Percentiles rank a stretch among this genome's conserved stretches.
phyloP scores from a whole-genome alignment of 192 early-diverging fungal genomes.

The Lunasporangiospora selenospora region DNA sequence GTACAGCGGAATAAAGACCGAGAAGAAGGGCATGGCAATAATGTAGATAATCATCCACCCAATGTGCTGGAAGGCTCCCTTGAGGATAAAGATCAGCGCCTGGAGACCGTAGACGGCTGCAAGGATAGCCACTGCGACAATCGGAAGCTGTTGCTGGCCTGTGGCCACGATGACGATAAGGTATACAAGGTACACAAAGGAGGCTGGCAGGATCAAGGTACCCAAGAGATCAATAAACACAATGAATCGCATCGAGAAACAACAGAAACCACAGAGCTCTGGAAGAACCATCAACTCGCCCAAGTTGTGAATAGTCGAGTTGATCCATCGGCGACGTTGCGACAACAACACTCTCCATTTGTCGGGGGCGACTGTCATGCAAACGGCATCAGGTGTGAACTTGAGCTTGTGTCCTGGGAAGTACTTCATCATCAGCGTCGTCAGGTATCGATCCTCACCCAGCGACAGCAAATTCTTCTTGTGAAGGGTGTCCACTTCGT shows the following conservation, averaged over 20 bases:
- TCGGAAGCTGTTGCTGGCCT: slow-evolving; percentile 68
- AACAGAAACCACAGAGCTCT: slow-evolving; percentile 87
- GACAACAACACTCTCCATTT: slow-evolving; percentile 91
- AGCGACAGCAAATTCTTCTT: slow-evolving; percentile 96
- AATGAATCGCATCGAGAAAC: slow-evolving; percentile 94
- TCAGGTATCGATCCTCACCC: slow-evolving; percentile 97
- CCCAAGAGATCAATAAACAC: slow-evolving; percentile 93
- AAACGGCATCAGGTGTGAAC: slow-evolving; percentile 92
- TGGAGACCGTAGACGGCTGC: slow-evolving; percentile 89
- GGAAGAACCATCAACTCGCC: slow-evolving; percentile 77
- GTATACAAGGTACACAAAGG: slow-evolving; percentile 86
- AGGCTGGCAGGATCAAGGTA: slow-evolving; percentile 89
- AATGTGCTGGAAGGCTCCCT: slow-evolving; percentile 82
- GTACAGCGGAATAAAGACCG: slow-evolving; percentile 75
- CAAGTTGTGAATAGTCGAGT: slow-evolving; percentile 93
- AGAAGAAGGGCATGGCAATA: slow-evolving; percentile 73
- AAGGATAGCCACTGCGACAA: slow-evolving; percentile 81
- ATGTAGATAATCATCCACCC: slow-evolving; percentile 96
- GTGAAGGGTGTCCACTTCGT: slow-evolving; percentile 94
- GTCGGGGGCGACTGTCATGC: slow-evolving; percentile 94
- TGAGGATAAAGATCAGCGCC: slow-evolving; percentile 81
- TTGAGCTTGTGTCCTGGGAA: slow-evolving; percentile 93
- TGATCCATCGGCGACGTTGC: slow-evolving; percentile 97
- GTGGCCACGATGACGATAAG: slow-evolving; percentile 73
- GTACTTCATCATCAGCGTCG: slow-evolving; percentile 91